A percentile compares a stretch with the other conserved stretches of the same genome.
These are phyloP conservation scores for Delitschia confertaspora DNA, from an alignment of 495 filamentous ascomycete genomes.

Conservation along the genomic window DNA sequence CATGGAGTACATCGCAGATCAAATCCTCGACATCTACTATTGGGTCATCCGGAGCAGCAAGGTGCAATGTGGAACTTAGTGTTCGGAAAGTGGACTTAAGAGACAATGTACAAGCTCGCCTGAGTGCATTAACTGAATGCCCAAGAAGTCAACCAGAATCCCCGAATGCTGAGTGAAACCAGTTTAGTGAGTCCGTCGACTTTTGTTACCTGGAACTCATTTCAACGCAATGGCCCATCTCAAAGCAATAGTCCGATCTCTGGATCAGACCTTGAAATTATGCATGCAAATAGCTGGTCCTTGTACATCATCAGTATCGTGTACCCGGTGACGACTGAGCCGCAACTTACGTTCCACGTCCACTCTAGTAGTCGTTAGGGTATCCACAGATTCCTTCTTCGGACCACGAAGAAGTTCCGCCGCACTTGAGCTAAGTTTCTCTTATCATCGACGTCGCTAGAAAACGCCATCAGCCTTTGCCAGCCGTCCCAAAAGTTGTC, in stretches of 20 bases:
- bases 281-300: too few relatives aligned
- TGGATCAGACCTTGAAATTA: too few relatives aligned
- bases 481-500: too few relatives aligned
- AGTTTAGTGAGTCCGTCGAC: neutral
- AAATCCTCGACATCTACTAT: constrained; percentile 21
- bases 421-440: too few relatives aligned
- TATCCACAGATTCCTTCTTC: too few relatives aligned
- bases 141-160: neutral
- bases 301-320: too few relatives aligned
- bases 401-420: too few relatives aligned
- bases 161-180: neutral
- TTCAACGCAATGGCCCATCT: constrained; percentile 7
- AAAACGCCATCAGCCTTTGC: too few relatives aligned
- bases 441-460: too few relatives aligned
- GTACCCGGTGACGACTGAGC: too few relatives aligned
- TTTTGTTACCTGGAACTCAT: constrained; percentile 1
- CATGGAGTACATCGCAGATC: constrained; percentile 14
- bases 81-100: neutral
- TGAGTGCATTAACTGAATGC: constrained; percentile 1
- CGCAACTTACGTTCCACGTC: too few relatives aligned
- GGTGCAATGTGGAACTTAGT: constrained; percentile 8
- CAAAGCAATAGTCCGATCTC: neutral
- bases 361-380: too few relatives aligned
- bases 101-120: neutral
- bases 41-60: constrained; percentile 17